phyloP scores from a whole-genome alignment of 176 grass and related monocot species.

The Oryza meyeriana region DNA sequence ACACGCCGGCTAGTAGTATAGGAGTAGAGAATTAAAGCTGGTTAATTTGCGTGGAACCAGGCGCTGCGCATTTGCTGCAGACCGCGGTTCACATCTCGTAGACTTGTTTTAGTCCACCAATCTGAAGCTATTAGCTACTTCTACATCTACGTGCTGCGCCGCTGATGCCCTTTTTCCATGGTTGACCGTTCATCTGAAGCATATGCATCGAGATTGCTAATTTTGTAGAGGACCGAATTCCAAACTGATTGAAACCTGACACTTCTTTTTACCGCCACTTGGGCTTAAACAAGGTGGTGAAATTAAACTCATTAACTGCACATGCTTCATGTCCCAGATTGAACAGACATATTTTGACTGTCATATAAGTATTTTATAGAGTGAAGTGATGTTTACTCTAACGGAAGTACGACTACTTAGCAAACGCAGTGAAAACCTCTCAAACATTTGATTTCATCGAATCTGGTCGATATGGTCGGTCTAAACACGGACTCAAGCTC shows the following conservation, averaged over 20 bases:
- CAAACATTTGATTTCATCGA: too few relatives aligned
- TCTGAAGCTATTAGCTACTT: not conserved
- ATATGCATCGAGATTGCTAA: not conserved
- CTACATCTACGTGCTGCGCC: not conserved
- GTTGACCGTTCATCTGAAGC: not conserved
- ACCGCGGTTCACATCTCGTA: not conserved
- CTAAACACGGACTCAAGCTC: too few relatives aligned
- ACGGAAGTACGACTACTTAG: too few relatives aligned
- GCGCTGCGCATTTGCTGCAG: not conserved
- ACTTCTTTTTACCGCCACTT: not conserved
- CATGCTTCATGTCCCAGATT: not conserved
- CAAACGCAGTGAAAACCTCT: too few relatives aligned
- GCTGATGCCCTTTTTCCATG: not conserved
- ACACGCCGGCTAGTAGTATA: not conserved
- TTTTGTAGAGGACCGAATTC: not conserved
- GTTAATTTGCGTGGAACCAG: not conserved
- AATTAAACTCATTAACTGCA: not conserved
- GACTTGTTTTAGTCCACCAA: conserved; percentile 31
- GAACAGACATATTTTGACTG: not conserved
- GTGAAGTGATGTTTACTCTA: not conserved
- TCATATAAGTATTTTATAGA: not conserved
- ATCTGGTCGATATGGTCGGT: too few relatives aligned
- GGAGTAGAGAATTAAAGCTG: not conserved
- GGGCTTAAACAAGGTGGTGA: not conserved
- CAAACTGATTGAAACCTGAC: not conserved